phyloP scores from a whole-genome alignment of 352 stramenopile species.

The Phytophthora hibernalis region DNA sequence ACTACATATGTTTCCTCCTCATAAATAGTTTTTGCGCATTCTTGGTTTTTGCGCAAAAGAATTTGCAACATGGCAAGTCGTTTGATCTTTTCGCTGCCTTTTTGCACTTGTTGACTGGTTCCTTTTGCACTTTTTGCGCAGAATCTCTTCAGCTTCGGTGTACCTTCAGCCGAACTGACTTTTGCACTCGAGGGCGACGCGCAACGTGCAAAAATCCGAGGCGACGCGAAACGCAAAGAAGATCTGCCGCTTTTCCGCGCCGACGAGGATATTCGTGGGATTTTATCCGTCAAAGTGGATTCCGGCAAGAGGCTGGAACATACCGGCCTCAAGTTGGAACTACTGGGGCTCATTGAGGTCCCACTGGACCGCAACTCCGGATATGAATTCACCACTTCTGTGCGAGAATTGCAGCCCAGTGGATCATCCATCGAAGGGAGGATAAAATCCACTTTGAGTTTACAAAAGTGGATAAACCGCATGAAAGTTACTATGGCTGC shows the following conservation, averaged over 20 bases:
- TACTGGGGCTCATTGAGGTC: slow-evolving; percentile 95
- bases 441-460: slow-evolving; percentile 92
- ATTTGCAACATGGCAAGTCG: not conserved
- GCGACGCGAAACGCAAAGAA: slow-evolving; percentile 38
- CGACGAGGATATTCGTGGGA: slow-evolving; percentile 69
- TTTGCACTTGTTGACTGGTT: not conserved
- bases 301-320: slow-evolving; percentile 95
- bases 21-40: too few relatives aligned
- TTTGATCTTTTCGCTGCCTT: not conserved
- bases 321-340: slow-evolving; percentile 95
- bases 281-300: slow-evolving; percentile 76
- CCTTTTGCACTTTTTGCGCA: slow-evolving; percentile 18
- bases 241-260: slow-evolving; percentile 62
- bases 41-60: not conserved
- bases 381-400: slow-evolving; percentile 94
- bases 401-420: slow-evolving; percentile 90
- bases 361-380: slow-evolving; percentile 76
- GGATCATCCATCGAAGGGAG: slow-evolving; percentile 64
- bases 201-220: slow-evolving; percentile 32
- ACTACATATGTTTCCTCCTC: too few relatives aligned
- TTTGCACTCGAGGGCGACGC: slow-evolving; percentile 45
- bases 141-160: slow-evolving; percentile 67
- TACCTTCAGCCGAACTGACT: slow-evolving; percentile 46
- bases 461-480: slow-evolving; percentile 92
- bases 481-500: slow-evolving; percentile 97